phyloP scores from a whole-genome alignment of 305 asterid species.

The Solanum hybrid region DNA sequence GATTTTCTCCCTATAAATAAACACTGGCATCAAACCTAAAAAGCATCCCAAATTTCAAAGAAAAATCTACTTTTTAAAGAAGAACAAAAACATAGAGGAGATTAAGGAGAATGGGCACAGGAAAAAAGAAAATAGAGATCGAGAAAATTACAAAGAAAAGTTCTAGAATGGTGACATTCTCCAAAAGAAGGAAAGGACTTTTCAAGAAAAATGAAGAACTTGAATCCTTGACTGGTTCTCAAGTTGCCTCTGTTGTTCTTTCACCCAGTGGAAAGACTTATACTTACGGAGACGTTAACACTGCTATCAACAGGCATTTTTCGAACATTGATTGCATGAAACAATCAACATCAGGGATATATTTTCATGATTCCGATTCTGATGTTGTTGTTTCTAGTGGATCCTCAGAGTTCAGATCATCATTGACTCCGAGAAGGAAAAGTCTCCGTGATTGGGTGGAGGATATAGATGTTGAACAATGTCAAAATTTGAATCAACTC shows the following conservation, averaged over 20 bases:
- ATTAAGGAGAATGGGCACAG: not conserved
- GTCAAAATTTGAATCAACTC: not conserved
- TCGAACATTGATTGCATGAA: not conserved
- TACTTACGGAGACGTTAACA: not conserved
- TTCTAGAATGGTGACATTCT: not conserved
- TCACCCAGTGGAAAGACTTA: not conserved
- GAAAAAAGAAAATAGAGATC: not conserved
- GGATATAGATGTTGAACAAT: not conserved
- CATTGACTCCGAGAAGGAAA: not conserved
- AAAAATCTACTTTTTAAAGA: not conserved
- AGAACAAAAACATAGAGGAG: not conserved
- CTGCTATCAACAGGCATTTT: not conserved
- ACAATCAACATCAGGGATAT: not conserved
- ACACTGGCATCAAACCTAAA: not conserved
- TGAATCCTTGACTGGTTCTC: not conserved
- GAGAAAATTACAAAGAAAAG: not conserved
- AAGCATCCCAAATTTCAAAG: not conserved
- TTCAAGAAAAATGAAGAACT: not conserved
- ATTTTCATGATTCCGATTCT: not conserved
- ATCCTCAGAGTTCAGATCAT: not conserved
- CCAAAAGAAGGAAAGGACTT: not conserved
- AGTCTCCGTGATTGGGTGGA: not conserved
- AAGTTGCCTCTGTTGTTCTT: not conserved
- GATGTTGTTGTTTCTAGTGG: not conserved
- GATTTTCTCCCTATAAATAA: not conserved